Base-by-base conservation (phyloP, 768 basidiomycete genomes). In the Mycena epipterygia region DNA sequence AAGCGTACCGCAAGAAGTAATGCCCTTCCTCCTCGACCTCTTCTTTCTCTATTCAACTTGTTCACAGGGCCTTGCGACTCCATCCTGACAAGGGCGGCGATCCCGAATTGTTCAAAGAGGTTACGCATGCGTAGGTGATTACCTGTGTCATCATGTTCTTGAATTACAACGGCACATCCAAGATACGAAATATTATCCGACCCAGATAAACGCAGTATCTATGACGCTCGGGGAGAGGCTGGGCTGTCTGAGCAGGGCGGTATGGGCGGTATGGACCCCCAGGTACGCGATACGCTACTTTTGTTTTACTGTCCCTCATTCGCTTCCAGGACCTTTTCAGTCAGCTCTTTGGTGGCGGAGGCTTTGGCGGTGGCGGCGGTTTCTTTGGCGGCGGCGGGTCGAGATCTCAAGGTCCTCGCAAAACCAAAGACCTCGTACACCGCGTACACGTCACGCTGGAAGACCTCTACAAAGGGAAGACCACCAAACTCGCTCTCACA, bases 391-490 rank as follows among this genome's bases (percentile, higher is more conserved):
- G 90, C 2, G 87, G 89, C 9, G 90, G 90, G n/a, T 88, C 88
- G 67, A 85, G 88, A 51, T 49, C 29, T 27, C 88, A 86, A 71
- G 94, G 93, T 17, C 91, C 93, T 23, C 94, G 96, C 78, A 96
- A 95, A 82, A 98, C 96, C 68, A 99, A 99, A 81, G 98, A 99
- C 82, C 94, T 99, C 73, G 94, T 99, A 6, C 98, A 99, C 83
- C 94, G 97, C 65, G 95, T 99, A 72, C 89, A 93, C 78, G 96
- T 98, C 77, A 90, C 95, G n/a, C 91, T 99, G 72, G 97, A 99
- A 83, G 98, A 99, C 80, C 90, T 99, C 5, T 99, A 98, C 90
- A 96, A 95, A 81, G 97, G 98, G 82, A 99, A 99, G 84, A 97
- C 96, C 5, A 96, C 97, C 51, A 99, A 99, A 82, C 94, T 99